Evolutionary conservation across 768 basidiomycete species (phyloP), one percentile per base, ranked within the genome.

Genomic region (Kockovaella imperatae): DNA sequence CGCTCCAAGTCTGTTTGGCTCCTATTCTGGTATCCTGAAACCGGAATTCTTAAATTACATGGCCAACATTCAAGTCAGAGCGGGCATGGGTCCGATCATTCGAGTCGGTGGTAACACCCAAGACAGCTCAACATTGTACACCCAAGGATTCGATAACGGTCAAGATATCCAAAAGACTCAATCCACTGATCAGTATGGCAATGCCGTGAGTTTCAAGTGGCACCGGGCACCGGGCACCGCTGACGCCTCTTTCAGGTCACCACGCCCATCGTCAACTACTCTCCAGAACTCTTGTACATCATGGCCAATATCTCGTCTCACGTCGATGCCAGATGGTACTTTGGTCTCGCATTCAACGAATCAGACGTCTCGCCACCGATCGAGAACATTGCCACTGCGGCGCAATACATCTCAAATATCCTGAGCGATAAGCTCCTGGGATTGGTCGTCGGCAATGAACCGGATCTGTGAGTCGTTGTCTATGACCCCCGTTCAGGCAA

Each of bases 71-170:
- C 75, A 74, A 40, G 74, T 78, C 56, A 77, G 86, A 23, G 77
- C 78, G 3, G 84, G 84, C 2, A 60, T 69, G 1, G 79, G 85
- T 5, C 70, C 76, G 11, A 69, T 87, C n/a, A 60, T 77, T 23
- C 79, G 86, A 42, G 74, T 87, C 1, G 86, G 86, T 21, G 86
- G 86, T 38, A 87, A 87, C 69, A 81, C 83, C 0, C 86, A 87
- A 62, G 86, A 89, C 47, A 77, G 74, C 2, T 82, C 74, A 5
- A 68, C 80, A 7, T 54, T 73, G 15, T 51, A 80, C 79, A 30
- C 59, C 7, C 72, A 73, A 38, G 74, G 71, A 29, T 76, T 80
- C 6, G 63, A 77, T 0, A 75, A 79, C 40, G 74, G 74, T 18
- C 56, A 70, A 8, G 76, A 76, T 20, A 69, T 84, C 21, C 72